phyloP scores from a whole-genome alignment of 352 stramenopile genomes.

The Globisporangium parvum region DNA sequence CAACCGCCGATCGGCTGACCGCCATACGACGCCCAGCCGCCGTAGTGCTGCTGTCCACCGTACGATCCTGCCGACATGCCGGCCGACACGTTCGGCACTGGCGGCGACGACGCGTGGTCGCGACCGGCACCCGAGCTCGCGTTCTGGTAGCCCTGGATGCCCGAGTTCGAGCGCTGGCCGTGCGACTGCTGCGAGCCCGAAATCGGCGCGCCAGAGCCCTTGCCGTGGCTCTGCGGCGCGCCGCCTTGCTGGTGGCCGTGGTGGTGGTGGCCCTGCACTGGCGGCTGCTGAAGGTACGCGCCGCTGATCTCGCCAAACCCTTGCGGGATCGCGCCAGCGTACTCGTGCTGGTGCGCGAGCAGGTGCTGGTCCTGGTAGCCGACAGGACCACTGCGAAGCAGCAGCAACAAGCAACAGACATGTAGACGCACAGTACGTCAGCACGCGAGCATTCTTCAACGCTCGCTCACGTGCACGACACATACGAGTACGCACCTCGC shows the following conservation, averaged over 20 bases:
- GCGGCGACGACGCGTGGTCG: slow-evolving; percentile 62
- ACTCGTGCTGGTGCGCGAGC: slow-evolving; percentile 76
- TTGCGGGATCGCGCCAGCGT: slow-evolving; percentile 62
- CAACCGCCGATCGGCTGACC: slow-evolving; percentile 68
- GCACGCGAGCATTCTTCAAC: background rate
- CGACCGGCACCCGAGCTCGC: slow-evolving; percentile 20
- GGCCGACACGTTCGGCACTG: slow-evolving; percentile 60
- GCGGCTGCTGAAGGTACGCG: slow-evolving; percentile 64
- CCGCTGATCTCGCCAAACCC: slow-evolving; percentile 81
- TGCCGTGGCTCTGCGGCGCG: slow-evolving; percentile 58
- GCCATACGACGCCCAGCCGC: slow-evolving; percentile 67
- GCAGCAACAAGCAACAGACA: slow-evolving; percentile 4
- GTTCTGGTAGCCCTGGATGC: slow-evolving; percentile 57
- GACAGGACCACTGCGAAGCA: slow-evolving; percentile 39
- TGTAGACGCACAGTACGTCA: slow-evolving; percentile 3
- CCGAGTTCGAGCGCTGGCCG: slow-evolving; percentile 45
- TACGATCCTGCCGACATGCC: slow-evolving; percentile 52
- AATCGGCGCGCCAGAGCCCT: slow-evolving; percentile 33
- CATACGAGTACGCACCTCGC: slow-evolving; percentile 22
- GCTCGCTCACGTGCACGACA: background rate
- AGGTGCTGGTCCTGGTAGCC: slow-evolving; percentile 83
- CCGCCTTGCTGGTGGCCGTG: slow-evolving; percentile 53
- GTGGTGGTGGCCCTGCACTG: slow-evolving; percentile 42
- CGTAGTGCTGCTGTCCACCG: slow-evolving; percentile 60
- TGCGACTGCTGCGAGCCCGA: slow-evolving; percentile 41